Evolutionary conservation across 345 rosid genomes (phyloP), one percentile per base, ranked within the genome.

Genomic region (Chamaenerion angustifolium): DNA sequence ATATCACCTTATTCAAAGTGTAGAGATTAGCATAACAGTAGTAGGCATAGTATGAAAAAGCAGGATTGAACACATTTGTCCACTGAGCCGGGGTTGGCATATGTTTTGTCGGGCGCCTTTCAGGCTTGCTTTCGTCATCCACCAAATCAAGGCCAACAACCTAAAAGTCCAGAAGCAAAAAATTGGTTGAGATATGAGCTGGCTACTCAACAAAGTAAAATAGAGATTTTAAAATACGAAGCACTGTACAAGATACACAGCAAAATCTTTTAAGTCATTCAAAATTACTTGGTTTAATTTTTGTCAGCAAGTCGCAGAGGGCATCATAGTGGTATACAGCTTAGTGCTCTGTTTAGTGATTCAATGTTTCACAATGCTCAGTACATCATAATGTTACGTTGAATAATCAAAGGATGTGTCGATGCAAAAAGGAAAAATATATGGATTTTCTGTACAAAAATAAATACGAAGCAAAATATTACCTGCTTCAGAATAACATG

Each of bases 71-170:
- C 16, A 74, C 88, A 45, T 93, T 93, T 52, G 94, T 93, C 99
- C 99, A 93, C 54, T 93, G 88, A 59, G 71, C 77, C n/a, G 99
- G 99, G 27, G 99, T 88, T 46, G 99, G 97, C 99, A 93, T 93
- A 76, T 93, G 99, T 67, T 93, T 93, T 7, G 97, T 93, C 40
- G 97, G 99, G 45, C 99, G 96, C 56, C 99, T 85, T 78, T 93
- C 97, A 51, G 99, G 97, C 70, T 93, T 93, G 76, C 92, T 93
- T 74, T 93, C 99, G 61, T 93, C 97, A 68, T 93, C 99, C 10
- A 93, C 99, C 71, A 93, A 64, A 75, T 93, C 99, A 64, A 93
- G 65, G 10, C 99, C 99, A 68, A 93, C 99, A 56, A 93, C 99
- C 99, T 93, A 66, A 69, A 48, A 19, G 11, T 31, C 59, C 53